Evolutionary conservation across 75 land plant genomes (phyloP).

Genomic region (Sequoiadendron giganteum): DNA sequence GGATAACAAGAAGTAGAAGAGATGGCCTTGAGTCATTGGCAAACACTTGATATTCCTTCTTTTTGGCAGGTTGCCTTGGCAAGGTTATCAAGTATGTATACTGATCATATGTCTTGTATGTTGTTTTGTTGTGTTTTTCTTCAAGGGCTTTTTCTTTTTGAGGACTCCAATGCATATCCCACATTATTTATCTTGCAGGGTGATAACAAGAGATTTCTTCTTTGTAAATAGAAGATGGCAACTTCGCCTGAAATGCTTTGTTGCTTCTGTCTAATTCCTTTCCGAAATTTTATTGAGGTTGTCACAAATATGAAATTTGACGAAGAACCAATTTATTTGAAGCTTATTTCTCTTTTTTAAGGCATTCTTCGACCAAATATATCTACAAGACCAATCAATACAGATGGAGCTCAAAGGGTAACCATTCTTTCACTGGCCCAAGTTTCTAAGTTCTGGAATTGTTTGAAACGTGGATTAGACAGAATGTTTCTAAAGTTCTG

Average conservation of each 20-base stretch:
- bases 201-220: slow-evolving; percentile 94
- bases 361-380: slow-evolving; percentile 67
- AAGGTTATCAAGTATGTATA: slow-evolving; percentile 80
- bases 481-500: not conserved
- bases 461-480: not conserved
- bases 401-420: slow-evolving; percentile 93
- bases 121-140: not conserved
- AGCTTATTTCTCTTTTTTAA: slow-evolving; percentile 82
- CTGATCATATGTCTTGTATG: not conserved
- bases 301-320: slow-evolving; percentile 96
- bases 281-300: slow-evolving; percentile 80
- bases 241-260: slow-evolving; percentile 91
- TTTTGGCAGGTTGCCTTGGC: slow-evolving; percentile 91
- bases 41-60: slow-evolving; percentile 88
- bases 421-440: not conserved
- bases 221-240: slow-evolving; percentile 97
- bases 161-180: not conserved
- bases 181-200: slow-evolving; percentile 52
- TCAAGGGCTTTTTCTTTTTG: not conserved
- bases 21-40: slow-evolving; percentile 95
- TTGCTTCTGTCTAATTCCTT: slow-evolving; percentile 92
- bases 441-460: not conserved
- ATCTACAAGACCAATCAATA: slow-evolving; percentile 72
- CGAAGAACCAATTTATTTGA: slow-evolving; percentile 91
- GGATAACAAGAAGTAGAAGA: no score